Conservation (phyloP, 2,329 filamentous ascomycete species). For the Alternaria arborescens region DNA sequence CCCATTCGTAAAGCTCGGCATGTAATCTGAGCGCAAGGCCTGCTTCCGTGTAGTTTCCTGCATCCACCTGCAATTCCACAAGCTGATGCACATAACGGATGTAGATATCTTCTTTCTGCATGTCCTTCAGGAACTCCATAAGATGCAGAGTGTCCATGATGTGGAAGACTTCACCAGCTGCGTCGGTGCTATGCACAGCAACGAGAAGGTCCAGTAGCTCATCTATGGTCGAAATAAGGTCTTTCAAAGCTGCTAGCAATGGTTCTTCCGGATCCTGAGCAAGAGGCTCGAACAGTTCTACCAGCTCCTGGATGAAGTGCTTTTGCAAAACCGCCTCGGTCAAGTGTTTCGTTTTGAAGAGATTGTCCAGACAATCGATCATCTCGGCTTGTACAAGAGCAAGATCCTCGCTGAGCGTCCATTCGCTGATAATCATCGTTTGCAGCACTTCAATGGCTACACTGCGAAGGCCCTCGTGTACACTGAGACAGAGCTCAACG, state of each 20-base stretch:
- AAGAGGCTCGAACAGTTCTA: constrained; percentile 79
- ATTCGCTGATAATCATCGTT: constrained; percentile 98
- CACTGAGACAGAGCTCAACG: constrained; percentile 91
- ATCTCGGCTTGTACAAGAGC: constrained; percentile 93
- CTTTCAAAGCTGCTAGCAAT: constrained; percentile 77
- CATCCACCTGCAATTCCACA: constrained; percentile 76
- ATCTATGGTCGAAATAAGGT: constrained; percentile 84
- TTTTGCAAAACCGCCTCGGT: constrained; percentile 92
- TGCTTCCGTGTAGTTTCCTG: constrained; percentile 84
- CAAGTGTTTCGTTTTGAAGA: constrained; percentile 88
- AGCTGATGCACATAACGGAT: constrained; percentile 95
- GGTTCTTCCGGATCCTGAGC: constrained; percentile 72
- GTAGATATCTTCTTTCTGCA: constrained; percentile 97
- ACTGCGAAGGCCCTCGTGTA: constrained; percentile 87
- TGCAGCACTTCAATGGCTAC: constrained; percentile 94
- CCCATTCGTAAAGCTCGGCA: constrained; percentile 93
- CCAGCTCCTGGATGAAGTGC: constrained; percentile 85
- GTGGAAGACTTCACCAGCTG: constrained; percentile 76
- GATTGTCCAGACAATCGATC: constrained; percentile 88
- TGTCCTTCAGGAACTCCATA: constrained; percentile 96
- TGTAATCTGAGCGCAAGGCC: constrained; percentile 89
- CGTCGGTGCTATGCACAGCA: constrained; percentile 82
- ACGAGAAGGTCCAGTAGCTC: constrained; percentile 91
- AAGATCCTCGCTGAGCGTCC: constrained; percentile 92
- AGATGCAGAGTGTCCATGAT: constrained; percentile 88